Conservation (phyloP, 495 filamentous ascomycete species). For the Trypethelium eluteriae region DNA sequence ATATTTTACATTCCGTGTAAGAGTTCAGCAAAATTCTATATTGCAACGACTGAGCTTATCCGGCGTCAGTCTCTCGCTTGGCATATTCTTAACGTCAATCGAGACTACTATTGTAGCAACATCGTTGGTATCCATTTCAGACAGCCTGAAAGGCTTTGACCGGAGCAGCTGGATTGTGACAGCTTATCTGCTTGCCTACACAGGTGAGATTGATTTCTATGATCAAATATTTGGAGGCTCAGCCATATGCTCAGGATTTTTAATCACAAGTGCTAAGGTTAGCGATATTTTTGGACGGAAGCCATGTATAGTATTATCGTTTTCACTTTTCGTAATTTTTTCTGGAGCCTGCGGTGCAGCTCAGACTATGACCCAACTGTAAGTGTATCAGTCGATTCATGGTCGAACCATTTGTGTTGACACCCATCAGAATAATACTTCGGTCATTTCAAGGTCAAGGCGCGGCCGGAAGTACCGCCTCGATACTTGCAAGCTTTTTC, state of each 20-base stretch:
- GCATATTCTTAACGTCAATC: background rate
- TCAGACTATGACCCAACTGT: slow-evolving; percentile 27
- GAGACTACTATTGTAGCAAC: background rate
- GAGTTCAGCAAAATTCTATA: background rate
- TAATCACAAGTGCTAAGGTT: slow-evolving; percentile 15
- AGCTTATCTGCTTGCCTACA: background rate
- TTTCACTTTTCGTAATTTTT: slow-evolving; percentile 22
- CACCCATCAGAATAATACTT: slow-evolving; percentile 17
- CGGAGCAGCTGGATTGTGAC: background rate
- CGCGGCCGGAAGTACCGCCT: background rate
- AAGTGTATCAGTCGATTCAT: background rate
- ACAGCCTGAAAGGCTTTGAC: background rate
- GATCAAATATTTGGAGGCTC: background rate
- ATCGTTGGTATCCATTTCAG: background rate
- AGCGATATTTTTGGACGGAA: slow-evolving; percentile 26
- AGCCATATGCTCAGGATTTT: background rate
- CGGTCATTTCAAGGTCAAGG: slow-evolving; percentile 18
- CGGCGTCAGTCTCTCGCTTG: background rate
- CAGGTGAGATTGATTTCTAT: background rate
- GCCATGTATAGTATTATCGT: slow-evolving; percentile 6
- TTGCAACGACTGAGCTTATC: background rate
- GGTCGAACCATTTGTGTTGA: background rate
- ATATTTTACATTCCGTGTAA: background rate
- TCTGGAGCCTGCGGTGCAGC: slow-evolving; percentile 25
- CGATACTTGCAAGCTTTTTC: background rate